Percentiles rank a stretch among this genome's conserved stretches.
Conservation (phyloP, 2,329 filamentous ascomycete species). For the Apiospora hydei region DNA sequence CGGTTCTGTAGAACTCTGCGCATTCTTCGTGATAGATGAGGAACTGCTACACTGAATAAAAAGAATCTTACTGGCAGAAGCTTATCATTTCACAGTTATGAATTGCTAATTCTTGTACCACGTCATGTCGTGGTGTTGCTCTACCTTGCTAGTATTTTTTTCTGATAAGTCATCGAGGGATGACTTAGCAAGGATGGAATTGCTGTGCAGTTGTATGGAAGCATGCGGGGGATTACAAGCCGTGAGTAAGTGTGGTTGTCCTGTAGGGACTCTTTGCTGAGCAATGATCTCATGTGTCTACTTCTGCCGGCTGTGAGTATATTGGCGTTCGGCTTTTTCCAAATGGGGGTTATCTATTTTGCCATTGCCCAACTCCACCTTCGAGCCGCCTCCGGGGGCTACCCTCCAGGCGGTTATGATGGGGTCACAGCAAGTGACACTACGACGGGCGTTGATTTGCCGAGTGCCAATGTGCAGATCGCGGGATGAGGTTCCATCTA, state of each 20-base stretch:
- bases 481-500: background rate
- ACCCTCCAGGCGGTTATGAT: background rate
- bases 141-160: too few species aligned
- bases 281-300: slow-evolving; percentile 15
- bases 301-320: background rate
- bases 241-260: background rate
- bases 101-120: background rate
- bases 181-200: too few species aligned
- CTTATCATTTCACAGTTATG: background rate
- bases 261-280: background rate
- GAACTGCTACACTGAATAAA: background rate
- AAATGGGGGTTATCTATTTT: slow-evolving; percentile 11
- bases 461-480: slow-evolving; percentile 4
- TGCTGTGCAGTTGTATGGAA: too few species aligned
- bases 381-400: background rate
- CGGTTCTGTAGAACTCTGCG: background rate
- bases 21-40: background rate
- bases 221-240: background rate
- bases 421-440: background rate
- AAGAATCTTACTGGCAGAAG: background rate
- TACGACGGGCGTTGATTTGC: background rate
- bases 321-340: slow-evolving; percentile 4
- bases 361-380: background rate
- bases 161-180: too few species aligned
- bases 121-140: background rate